These are phyloP conservation scores for Solioccasus polychromus DNA, from an alignment of 768 basidiomycete species.

Conservation along the genomic window DNA sequence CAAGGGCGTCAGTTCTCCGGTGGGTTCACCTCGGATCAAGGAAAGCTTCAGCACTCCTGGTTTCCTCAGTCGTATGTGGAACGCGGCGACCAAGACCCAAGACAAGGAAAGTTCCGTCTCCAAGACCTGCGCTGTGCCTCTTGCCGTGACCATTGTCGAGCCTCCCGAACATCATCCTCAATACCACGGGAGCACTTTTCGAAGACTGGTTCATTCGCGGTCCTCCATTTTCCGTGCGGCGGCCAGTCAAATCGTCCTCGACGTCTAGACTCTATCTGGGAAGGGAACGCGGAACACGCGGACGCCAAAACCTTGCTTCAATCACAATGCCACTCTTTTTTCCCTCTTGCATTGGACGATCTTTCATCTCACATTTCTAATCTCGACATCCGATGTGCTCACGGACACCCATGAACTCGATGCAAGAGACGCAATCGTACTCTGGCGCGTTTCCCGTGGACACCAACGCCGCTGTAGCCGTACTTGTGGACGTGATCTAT, in stretches of 20 bases:
- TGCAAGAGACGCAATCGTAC: no score
- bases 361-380: conserved; percentile 30
- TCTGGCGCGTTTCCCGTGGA: conserved; percentile 24
- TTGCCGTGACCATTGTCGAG: conserved; percentile 26
- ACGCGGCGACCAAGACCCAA: conserved; percentile 47
- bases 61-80: conserved; percentile 77
- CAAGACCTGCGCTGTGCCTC: conserved; percentile 11
- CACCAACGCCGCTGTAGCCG: conserved; percentile 25
- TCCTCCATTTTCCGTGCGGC: conserved; percentile 41
- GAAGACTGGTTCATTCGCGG: conserved; percentile 43
- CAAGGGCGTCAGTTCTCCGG: conserved; percentile 11
- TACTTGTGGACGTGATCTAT: conserved; percentile 22
- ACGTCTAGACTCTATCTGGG: conserved; percentile 20
- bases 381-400: conserved; percentile 14
- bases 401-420: conserved; percentile 19
- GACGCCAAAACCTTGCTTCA: conserved; percentile 23
- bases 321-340: conserved; percentile 18
- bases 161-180: conserved; percentile 23
- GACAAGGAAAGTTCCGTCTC: conserved; percentile 25
- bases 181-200: conserved; percentile 34
- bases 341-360: conserved; percentile 17
- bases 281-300: conserved; percentile 12
- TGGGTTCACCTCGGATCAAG: conserved; percentile 24
- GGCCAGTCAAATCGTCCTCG: conserved; percentile 23
- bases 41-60: conserved; percentile 43